Conservation (phyloP, 495 filamentous ascomycete genomes). For the Hyaloscypha variabilis region DNA sequence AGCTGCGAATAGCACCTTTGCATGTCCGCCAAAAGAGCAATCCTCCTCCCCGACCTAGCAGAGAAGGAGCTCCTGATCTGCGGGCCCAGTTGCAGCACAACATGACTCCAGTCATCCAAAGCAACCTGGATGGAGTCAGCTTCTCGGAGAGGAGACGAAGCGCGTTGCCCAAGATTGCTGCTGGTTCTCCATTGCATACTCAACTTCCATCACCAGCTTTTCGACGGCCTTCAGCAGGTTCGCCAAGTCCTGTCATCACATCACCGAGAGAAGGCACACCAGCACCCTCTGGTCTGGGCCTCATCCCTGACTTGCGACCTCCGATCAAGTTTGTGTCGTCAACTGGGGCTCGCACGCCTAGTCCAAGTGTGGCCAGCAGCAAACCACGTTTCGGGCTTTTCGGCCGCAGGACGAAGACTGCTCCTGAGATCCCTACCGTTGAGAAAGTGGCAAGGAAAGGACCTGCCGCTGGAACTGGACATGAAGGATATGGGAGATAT, state of each 20-base stretch:
- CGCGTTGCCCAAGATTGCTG: background rate
- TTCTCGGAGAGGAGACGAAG: slow-evolving; percentile 30
- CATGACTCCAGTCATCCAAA: slow-evolving; percentile 72
- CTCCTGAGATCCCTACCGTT: slow-evolving; percentile 48
- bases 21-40: slow-evolving; percentile 27
- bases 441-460: slow-evolving; percentile 72
- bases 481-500: slow-evolving; percentile 92
- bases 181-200: slow-evolving; percentile 19
- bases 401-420: slow-evolving; percentile 69
- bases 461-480: slow-evolving; percentile 88
- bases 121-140: slow-evolving; percentile 60
- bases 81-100: slow-evolving; percentile 50
- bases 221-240: slow-evolving; percentile 43
- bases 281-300: slow-evolving; percentile 37
- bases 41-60: slow-evolving; percentile 70
- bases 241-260: slow-evolving; percentile 34
- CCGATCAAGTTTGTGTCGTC: slow-evolving; percentile 21
- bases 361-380: slow-evolving; percentile 44
- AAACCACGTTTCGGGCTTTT: slow-evolving; percentile 75
- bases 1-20: background rate
- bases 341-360: slow-evolving; percentile 42
- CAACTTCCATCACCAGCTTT: slow-evolving; percentile 28
- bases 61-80: slow-evolving; percentile 77
- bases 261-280: slow-evolving; percentile 46
- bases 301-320: slow-evolving; percentile 30